Percentiles rank a stretch among this genome's conserved stretches.
phyloP scores from a whole-genome alignment of 129 eudicot genomes.

The Flaveria brownii region DNA sequence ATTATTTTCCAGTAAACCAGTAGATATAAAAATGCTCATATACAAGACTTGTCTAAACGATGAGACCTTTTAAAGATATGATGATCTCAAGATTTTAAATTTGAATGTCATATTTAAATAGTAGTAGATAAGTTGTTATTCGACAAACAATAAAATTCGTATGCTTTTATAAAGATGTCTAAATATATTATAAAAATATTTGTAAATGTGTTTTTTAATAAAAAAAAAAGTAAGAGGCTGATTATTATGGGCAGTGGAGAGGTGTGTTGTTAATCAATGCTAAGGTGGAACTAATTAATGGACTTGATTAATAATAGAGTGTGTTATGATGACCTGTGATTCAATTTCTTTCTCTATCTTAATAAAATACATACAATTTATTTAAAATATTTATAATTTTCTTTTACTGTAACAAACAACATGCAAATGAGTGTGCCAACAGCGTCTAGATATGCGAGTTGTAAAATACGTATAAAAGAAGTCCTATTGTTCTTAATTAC shows the following conservation, averaged over 20 bases:
- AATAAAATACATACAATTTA: neutral
- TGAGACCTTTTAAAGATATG: too few species aligned
- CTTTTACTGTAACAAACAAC: too few species aligned
- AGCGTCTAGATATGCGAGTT: too few species aligned
- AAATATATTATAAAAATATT: neutral
- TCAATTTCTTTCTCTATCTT: neutral
- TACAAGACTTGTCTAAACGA: too few species aligned
- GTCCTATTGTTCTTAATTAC: too few species aligned
- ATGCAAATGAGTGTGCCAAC: too few species aligned
- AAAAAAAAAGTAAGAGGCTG: conserved; percentile 16
- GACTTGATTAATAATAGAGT: conserved; percentile 29
- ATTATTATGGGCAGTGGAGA: conserved; percentile 30
- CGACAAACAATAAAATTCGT: neutral
- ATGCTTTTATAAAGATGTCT: neutral
- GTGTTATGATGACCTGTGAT: conserved; percentile 27
- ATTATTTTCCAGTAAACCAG: too few species aligned
- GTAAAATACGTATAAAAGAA: too few species aligned
- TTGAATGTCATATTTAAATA: too few species aligned
- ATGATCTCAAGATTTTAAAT: too few species aligned
- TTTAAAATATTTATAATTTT: too few species aligned
- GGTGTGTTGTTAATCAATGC: conserved; percentile 33
- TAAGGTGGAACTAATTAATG: conserved; percentile 22
- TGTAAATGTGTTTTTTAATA: neutral
- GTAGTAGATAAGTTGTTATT: neutral
- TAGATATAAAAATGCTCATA: too few species aligned